Base-by-base conservation (phyloP, 129 eudicot genomes). In the Calendula officinalis region DNA sequence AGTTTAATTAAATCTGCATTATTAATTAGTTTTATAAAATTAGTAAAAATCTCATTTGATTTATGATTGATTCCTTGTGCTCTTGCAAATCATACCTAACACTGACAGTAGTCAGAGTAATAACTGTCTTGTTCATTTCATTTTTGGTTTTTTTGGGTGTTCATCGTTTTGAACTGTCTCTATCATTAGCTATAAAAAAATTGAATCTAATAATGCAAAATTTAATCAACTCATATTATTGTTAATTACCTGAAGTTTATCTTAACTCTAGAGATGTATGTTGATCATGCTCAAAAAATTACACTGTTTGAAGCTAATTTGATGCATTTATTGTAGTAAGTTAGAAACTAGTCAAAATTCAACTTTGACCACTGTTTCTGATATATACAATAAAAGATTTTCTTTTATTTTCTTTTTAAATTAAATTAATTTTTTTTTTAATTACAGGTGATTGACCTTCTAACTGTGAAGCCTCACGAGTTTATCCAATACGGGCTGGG, bases 401-500 rank as follows among this genome's bases (percentile, higher is more conserved):
- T 45, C 6, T 3, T 46, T 50, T 7, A 41, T 3, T 49, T 17
- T 66, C 37, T 13, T 8, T 12, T n/a, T 5, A 38, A 4, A 3
- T 44, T 64, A 22, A 22, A 55, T 27, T 64, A 22, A 22, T 44
- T 27, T 17, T 38, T 42, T 36, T 69, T 37, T 50, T 60, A 10
- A 41, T 62, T 38, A 60, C 84, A 94, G 99, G 96, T 94, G 16
- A 77, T 81, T 68, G 96, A 88, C 57, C 84, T 88, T 71, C 70
- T 76, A 17, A 75, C 7, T 14, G 96, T 94, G 70, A 85, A 81
- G 86, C 99, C 99, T 67, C 71, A 94, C 46, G 90, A 85, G 58
- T 88, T 94, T 66, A 78, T 94, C 33, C 82, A 83, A 51, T 82
- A 81, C 58, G 99, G 99, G 41, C 75, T 94, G 80, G 84, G 75